A percentile compares a stretch with the other conserved stretches of the same genome.
Evolutionary conservation across 2,329 filamentous ascomycete genomes (phyloP).

Genomic region (Calonectria pseudoreteaudii): DNA sequence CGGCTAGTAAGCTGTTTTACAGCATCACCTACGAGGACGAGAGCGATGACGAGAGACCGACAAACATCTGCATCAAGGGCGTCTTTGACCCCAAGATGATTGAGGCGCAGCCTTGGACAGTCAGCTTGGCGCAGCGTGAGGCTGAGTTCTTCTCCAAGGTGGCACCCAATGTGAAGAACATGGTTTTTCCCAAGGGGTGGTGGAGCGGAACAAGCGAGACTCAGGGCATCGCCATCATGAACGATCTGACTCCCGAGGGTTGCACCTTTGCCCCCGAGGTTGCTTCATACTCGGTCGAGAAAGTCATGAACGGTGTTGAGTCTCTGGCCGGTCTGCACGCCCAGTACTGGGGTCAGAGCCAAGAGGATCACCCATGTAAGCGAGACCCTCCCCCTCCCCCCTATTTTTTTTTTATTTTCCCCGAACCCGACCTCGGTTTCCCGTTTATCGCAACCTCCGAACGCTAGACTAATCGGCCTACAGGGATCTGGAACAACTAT

Average conservation of each 20-base stretch:
- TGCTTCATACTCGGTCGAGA: slow-evolving; percentile 6
- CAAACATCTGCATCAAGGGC: slow-evolving; percentile 51
- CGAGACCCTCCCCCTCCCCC: background rate
- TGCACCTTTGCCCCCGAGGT: slow-evolving; percentile 18
- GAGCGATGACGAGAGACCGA: slow-evolving; percentile 22
- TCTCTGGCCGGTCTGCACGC: slow-evolving; percentile 25
- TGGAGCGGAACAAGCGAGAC: slow-evolving; percentile 5
- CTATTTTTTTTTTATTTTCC: background rate
- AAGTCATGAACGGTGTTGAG: slow-evolving; percentile 13
- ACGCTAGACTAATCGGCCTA: background rate
- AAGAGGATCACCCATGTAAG: slow-evolving; percentile 11
- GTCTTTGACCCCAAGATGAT: slow-evolving; percentile 49
- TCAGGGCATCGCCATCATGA: slow-evolving; percentile 25
- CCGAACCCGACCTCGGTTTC: background rate
- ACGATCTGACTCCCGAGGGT: slow-evolving; percentile 10
- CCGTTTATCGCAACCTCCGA: background rate
- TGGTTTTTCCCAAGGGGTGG: slow-evolving; percentile 6
- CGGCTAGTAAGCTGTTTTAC: slow-evolving; percentile 45
- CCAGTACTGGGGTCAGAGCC: slow-evolving; percentile 14
- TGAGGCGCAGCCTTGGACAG: background rate
- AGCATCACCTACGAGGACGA: slow-evolving; percentile 44
- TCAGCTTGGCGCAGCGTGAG: slow-evolving; percentile 2
- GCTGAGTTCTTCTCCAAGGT: slow-evolving; percentile 8
- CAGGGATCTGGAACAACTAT: background rate
- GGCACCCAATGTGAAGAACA: background rate